Evolutionary conservation across 2,329 filamentous ascomycete species (phyloP).

Genomic region (Canariomyces notabilis): DNA sequence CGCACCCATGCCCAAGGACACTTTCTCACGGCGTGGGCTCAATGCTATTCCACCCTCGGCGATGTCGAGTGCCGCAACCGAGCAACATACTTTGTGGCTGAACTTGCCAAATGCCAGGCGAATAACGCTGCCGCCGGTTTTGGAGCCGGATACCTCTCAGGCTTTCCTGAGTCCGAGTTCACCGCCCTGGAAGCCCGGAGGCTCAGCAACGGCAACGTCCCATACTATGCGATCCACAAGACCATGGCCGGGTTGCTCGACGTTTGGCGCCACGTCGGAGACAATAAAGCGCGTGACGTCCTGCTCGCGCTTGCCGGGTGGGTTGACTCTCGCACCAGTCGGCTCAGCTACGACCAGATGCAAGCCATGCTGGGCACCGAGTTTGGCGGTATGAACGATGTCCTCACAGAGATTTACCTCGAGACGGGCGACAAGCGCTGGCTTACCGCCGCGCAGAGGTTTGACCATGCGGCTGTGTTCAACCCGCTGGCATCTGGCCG

Average conservation of each 20-base stretch:
- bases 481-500: conserved; percentile 41
- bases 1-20: conserved; percentile 48
- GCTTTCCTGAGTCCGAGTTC: conserved; percentile 50
- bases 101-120: conserved; percentile 46
- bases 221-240: conserved; percentile 52
- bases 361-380: conserved; percentile 45
- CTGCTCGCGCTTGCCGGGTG: conserved; percentile 41
- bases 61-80: conserved; percentile 41
- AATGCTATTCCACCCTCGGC: conserved; percentile 23
- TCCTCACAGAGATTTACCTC: conserved; percentile 44
- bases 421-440: conserved; percentile 42
- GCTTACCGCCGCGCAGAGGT: conserved; percentile 43
- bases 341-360: conserved; percentile 41
- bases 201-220: conserved; percentile 45
- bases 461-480: conserved; percentile 45
- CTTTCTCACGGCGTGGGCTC: conserved; percentile 44
- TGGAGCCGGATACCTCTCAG: conserved; percentile 42
- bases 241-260: conserved; percentile 48
- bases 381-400: conserved; percentile 51
- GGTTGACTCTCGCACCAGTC: conserved; percentile 43
- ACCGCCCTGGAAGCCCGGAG: conserved; percentile 38
- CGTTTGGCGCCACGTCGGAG: conserved; percentile 42
- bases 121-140: conserved; percentile 45
- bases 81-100: conserved; percentile 42
- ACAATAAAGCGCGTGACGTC: conserved; percentile 38